A percentile compares a stretch with the other conserved stretches of the same genome.
phyloP scores from a whole-genome alignment of 257 asterid genomes.

The Asclepias syriaca region DNA sequence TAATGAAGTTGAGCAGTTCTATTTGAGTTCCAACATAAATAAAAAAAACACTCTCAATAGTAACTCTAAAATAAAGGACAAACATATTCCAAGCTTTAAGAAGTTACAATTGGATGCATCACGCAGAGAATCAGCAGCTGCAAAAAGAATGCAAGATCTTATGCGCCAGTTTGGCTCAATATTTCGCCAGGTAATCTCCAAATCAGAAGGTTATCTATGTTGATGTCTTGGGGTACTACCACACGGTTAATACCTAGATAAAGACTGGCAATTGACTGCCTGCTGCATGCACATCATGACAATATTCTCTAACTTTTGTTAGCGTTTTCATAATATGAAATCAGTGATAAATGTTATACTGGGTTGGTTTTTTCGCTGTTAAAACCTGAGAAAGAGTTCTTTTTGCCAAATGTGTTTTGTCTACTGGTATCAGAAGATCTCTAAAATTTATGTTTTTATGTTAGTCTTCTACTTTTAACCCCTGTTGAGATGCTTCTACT shows the following conservation, averaged over 20 bases:
- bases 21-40: constrained; percentile 32
- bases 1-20: constrained; percentile 63
- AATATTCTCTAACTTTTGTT: background rate
- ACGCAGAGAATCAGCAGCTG: constrained; percentile 81
- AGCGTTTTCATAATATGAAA: background rate
- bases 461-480: background rate
- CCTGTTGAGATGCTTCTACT: background rate
- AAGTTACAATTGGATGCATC: constrained; percentile 85
- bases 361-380: background rate
- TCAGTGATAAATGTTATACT: background rate
- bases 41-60: constrained; percentile 38
- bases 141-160: constrained; percentile 97
- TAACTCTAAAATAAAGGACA: constrained; percentile 45
- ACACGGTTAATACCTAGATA: constrained; percentile 1
- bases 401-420: background rate
- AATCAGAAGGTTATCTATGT: background rate
- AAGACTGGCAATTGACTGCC: background rate
- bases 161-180: constrained; percentile 90
- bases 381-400: background rate
- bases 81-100: constrained; percentile 66
- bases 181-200: constrained; percentile 67
- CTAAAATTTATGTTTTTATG: background rate
- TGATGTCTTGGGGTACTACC: constrained; percentile 18
- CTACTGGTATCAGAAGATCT: background rate
- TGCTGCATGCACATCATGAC: background rate